These are phyloP conservation scores for Cadophora sp. DNA, from an alignment of 2,329 filamentous ascomycete species.

Conservation along the genomic window DNA sequence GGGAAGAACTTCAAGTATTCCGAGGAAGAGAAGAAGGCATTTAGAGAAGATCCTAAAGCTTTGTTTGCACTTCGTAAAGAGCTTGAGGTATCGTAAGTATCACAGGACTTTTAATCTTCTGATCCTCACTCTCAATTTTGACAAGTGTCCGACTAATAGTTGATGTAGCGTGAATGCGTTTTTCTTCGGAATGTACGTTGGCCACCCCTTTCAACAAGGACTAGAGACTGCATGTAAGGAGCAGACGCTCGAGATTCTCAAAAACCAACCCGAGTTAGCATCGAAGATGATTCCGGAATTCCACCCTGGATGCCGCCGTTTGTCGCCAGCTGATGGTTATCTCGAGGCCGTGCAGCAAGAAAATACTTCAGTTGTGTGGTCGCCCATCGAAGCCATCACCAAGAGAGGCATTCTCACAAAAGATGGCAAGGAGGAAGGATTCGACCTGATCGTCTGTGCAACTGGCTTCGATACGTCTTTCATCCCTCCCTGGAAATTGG, in stretches of 20 bases:
- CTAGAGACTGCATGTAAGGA: conserved; percentile 42
- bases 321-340: conserved; percentile 49
- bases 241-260: conserved; percentile 48
- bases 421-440: conserved; percentile 34
- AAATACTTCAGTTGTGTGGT: conserved; percentile 46
- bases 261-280: conserved; percentile 46
- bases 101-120: neutral
- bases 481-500: conserved; percentile 33
- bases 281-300: conserved; percentile 46
- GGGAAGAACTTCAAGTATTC: conserved; percentile 40
- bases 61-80: conserved; percentile 50
- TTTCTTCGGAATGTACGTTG: conserved; percentile 16
- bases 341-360: conserved; percentile 45
- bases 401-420: conserved; percentile 43
- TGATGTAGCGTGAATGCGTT: conserved; percentile 36
- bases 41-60: conserved; percentile 46
- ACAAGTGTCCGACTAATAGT: neutral
- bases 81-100: neutral
- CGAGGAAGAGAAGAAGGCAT: conserved; percentile 48
- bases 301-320: conserved; percentile 50
- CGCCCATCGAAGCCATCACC: conserved; percentile 53
- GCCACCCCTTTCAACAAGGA: conserved; percentile 26
- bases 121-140: neutral
- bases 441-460: conserved; percentile 48
- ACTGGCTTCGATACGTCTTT: conserved; percentile 43